A percentile compares a stretch with the other conserved stretches of the same genome.
Evolutionary conservation across 2,329 filamentous ascomycete species (phyloP).

Genomic region (Penicillium expansum): DNA sequence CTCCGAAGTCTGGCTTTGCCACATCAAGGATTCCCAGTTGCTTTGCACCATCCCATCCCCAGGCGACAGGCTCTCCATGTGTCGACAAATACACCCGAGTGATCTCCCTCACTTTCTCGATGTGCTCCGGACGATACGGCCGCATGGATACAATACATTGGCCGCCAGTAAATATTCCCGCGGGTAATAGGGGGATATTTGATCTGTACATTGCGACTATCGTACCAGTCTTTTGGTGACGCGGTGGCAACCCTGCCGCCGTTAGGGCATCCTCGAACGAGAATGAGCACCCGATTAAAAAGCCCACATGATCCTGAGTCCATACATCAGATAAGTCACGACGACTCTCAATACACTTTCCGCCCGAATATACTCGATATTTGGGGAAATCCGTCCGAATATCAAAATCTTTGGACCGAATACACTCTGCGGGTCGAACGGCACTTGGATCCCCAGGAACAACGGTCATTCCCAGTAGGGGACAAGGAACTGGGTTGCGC

Average conservation of each 20-base stretch:
- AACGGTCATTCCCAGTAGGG: slow-evolving; percentile 52
- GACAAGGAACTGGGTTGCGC: slow-evolving; percentile 62
- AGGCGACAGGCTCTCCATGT: slow-evolving; percentile 64
- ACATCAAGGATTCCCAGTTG: slow-evolving; percentile 56
- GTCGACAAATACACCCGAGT: slow-evolving; percentile 56
- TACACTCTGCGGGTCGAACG: slow-evolving; percentile 23
- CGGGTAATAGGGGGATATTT: slow-evolving; percentile 53
- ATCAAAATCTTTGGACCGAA: slow-evolving; percentile 46
- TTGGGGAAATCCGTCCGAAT: slow-evolving; percentile 57
- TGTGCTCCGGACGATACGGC: slow-evolving; percentile 51
- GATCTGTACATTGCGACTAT: slow-evolving; percentile 64
- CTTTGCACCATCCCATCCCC: slow-evolving; percentile 59
- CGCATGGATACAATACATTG: slow-evolving; percentile 65
- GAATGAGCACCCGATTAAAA: slow-evolving; percentile 63
- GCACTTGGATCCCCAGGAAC: slow-evolving; percentile 38
- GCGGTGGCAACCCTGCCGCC: slow-evolving; percentile 50
- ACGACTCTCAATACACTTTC: slow-evolving; percentile 38
- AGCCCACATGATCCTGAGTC: slow-evolving; percentile 59
- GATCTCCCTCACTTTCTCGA: slow-evolving; percentile 55
- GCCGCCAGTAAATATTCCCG: slow-evolving; percentile 56
- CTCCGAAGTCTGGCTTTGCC: slow-evolving; percentile 57
- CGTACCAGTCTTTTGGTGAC: slow-evolving; percentile 49
- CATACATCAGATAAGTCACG: slow-evolving; percentile 52
- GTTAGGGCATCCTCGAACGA: slow-evolving; percentile 60
- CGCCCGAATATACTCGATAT: slow-evolving; percentile 59